Percentiles rank a stretch among this genome's conserved stretches.
These are phyloP conservation scores for Phialophora tarda DNA, from an alignment of 2,329 filamentous ascomycete genomes.

Conservation along the genomic window DNA sequence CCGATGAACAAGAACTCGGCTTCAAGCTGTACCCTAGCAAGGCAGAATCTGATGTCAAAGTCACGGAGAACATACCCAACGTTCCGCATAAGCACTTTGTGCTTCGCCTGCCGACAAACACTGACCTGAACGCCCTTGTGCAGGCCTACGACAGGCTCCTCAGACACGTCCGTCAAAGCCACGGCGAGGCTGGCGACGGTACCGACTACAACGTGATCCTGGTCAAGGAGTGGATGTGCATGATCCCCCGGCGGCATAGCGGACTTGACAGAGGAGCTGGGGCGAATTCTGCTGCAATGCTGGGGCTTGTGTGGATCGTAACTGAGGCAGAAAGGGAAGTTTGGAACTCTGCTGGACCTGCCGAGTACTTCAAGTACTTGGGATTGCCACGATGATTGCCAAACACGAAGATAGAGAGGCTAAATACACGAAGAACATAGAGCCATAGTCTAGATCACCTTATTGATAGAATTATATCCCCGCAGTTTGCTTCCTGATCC, in stretches of 20 bases:
- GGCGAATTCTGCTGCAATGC: constrained; percentile 40
- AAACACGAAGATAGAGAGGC: not conserved
- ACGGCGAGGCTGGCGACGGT: constrained; percentile 29
- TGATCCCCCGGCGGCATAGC: constrained; percentile 33
- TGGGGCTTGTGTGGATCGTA: constrained; percentile 40
- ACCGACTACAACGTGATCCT: constrained; percentile 42
- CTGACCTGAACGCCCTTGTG: constrained; percentile 26
- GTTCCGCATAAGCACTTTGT: constrained; percentile 42
- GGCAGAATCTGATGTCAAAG: constrained; percentile 35
- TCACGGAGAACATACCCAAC: constrained; percentile 33
- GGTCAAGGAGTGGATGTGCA: constrained; percentile 41
- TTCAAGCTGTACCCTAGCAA: constrained; percentile 38
- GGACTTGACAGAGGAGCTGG: constrained; percentile 34
- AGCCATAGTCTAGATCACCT: not conserved
- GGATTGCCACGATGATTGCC: constrained; percentile 33
- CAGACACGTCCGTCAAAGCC: constrained; percentile 33
- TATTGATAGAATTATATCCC: not conserved
- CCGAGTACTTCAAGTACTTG: constrained; percentile 36
- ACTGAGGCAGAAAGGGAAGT: constrained; percentile 36
- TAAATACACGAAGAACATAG: not conserved
- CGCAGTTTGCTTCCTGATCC: not conserved
- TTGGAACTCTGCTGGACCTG: constrained; percentile 36
- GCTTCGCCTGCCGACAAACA: constrained; percentile 37
- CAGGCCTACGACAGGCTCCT: constrained; percentile 37
- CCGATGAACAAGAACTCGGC: constrained; percentile 35